Base-by-base conservation (phyloP, 1,284 basidiomycete genomes). In the Melampsora occidentalis region DNA sequence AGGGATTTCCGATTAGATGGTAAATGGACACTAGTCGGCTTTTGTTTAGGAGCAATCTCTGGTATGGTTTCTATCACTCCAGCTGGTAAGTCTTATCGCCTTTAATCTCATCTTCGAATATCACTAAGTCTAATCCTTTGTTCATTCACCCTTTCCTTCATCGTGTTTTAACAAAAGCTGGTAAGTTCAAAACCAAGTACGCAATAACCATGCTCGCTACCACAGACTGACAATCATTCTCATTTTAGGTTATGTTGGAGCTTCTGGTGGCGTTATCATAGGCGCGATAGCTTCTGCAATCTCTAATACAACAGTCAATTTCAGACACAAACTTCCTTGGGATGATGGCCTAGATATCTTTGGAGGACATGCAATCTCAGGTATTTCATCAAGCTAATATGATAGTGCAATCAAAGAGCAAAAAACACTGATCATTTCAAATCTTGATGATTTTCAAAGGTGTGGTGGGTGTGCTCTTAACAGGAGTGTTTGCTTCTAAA, bases 51-150 rank as follows among this genome's bases (percentile, higher is more conserved):
- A 39, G 91, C 90, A 7, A 91, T 93, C 77, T 90, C 90, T 62
- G 93, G 93, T 25, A 87, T 98, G 51, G 94, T 98, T 63, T 92
- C 92, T n/a, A 91, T 93, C 59, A 94, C 93, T 4, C 90, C 91
- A 1, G 87, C 71, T 9, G 73, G 73, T 76, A 12, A 76, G 73
- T 51, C 16, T n/a, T 22, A 25, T n/a, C 20, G 48, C 51, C 39
- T 10, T 61, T 22, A 7, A 9, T 61, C 28, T 28, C 57, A n/a
- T 35, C 33, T 31, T 39, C 33, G 2, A 57, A 28, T 7, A n/a
- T 28, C 2, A 10, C 53, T 69, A 35, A 31, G 31, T 12, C 20
- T 9, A 22, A 22, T n/a, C 25, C 6, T 28, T n/a, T 57, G 53
- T n/a, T n/a, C 6, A n/a, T 5, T 14, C 5, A 4, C 51, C 22